These are phyloP conservation scores for Mortierella sp. DNA, from an alignment of 371 early-diverging fungal species.

Conservation along the genomic window DNA sequence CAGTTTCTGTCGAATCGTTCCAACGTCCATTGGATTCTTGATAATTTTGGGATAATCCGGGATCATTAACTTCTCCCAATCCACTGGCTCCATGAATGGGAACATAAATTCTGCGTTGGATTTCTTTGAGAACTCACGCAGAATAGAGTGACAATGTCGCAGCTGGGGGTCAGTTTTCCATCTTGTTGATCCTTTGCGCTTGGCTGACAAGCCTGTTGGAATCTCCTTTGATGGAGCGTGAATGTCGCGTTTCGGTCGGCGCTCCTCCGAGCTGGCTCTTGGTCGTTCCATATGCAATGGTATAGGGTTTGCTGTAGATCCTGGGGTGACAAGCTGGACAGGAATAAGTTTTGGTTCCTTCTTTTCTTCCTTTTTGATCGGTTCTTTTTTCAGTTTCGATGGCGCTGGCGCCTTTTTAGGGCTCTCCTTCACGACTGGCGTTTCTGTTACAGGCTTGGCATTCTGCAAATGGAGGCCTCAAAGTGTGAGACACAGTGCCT, in stretches of 20 bases:
- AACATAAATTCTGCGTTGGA: conserved; percentile 76
- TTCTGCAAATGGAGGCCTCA: conserved; percentile 15
- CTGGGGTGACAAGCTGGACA: conserved; percentile 36
- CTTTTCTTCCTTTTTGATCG: conserved; percentile 38
- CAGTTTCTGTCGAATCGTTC: conserved; percentile 92
- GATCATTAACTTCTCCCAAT: conserved; percentile 89
- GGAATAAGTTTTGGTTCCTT: conserved; percentile 33
- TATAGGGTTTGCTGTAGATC: conserved; percentile 20
- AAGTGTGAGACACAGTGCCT: background rate
- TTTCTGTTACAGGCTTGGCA: conserved; percentile 14
- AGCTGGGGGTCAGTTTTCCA: conserved; percentile 75
- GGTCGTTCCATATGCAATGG: conserved; percentile 6
- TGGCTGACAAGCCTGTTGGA: conserved; percentile 17
- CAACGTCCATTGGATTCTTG: conserved; percentile 98
- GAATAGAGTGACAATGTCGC: conserved; percentile 75
- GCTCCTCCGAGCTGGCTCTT: conserved; percentile 61
- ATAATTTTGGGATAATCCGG: conserved; percentile 96
- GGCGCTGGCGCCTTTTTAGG: conserved; percentile 40
- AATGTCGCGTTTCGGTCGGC: conserved; percentile 78
- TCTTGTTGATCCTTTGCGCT: conserved; percentile 65
- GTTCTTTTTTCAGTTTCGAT: conserved; percentile 41
- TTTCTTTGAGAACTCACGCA: conserved; percentile 85
- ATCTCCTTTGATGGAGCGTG: conserved; percentile 70
- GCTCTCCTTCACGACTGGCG: conserved; percentile 21
- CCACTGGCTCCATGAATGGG: conserved; percentile 95